Conservation (phyloP, 2,329 filamentous ascomycete genomes). For the Metarhizium rileyi region DNA sequence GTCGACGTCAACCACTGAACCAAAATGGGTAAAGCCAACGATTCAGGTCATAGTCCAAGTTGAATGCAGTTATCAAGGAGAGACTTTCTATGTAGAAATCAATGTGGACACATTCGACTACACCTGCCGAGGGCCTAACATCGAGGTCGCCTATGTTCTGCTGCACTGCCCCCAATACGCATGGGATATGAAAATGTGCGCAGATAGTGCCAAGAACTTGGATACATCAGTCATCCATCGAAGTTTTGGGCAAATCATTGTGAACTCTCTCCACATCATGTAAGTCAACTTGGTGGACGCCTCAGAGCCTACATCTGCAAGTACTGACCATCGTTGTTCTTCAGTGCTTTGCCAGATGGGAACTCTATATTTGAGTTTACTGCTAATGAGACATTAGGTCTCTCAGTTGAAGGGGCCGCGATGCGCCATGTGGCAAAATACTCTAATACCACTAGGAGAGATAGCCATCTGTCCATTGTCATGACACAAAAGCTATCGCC, state of each 20-base stretch:
- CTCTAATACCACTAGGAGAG: slow-evolving; percentile 1
- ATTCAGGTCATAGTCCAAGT: slow-evolving; percentile 18
- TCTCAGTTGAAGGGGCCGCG: slow-evolving; percentile 11
- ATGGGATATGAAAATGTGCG: slow-evolving; percentile 22
- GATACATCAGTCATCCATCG: slow-evolving; percentile 9
- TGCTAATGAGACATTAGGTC: slow-evolving; percentile 1
- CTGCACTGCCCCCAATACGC: slow-evolving; percentile 21
- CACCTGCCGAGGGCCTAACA: slow-evolving; percentile 10
- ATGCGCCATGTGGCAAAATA: slow-evolving; percentile 17
- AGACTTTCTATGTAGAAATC: slow-evolving; percentile 16
- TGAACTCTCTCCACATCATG: slow-evolving; percentile 15
- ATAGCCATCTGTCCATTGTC: slow-evolving; percentile 14
- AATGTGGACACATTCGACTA: slow-evolving; percentile 17
- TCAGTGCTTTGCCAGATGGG: slow-evolving; percentile 10
- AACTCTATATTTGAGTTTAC: slow-evolving; percentile 11
- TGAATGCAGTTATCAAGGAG: slow-evolving; percentile 9
- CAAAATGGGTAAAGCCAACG: slow-evolving; percentile 11
- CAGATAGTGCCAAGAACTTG: slow-evolving; percentile 8
- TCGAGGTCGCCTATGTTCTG: slow-evolving; percentile 14
- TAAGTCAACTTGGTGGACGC: slow-evolving; percentile 10
- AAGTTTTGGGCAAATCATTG: slow-evolving; percentile 12
- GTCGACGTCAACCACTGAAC: background rate
- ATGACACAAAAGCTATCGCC: slow-evolving; percentile 13
- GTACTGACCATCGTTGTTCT: background rate
- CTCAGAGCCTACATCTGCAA: background rate